Evolutionary conservation across 2,329 filamentous ascomycete genomes (phyloP), one percentile per base, ranked within the genome.

Genomic region (Fusarium proliferatum): DNA sequence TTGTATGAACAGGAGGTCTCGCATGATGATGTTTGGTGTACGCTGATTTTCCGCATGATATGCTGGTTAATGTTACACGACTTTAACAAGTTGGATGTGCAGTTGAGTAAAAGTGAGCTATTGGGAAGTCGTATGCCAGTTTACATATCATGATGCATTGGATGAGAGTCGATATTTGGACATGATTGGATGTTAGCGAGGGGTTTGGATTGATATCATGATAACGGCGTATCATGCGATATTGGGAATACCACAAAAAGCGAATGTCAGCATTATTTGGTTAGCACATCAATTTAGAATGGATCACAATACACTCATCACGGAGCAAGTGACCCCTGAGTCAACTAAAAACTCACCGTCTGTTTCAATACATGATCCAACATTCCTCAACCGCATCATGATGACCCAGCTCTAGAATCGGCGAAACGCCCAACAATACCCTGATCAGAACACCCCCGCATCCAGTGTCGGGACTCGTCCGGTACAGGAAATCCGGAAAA

Each of bases 11-110:
- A 79, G 56, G 61, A 69, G 9, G 79, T 78, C 17, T 77, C 77
- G n/a, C 79, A 82, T 48, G 82, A 84, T 48, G 82, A 84, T 12
- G 84, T 88, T n/a, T 89, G 88, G 88, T 87, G 86, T 72, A 86
- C 85, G 12, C 79, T 90, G 23, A 82, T 89, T 8, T 87, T 89
- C 69, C 81, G 88, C 33, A 90, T 89, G 88, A 81, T 89, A 30
- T 89, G 87, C 76, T 89, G 88, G 88, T 78, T 89, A 59, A 82
- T 87, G 79, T 79, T 90, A 68, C 88, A 90, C 73, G 87, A 90
- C 72, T 89, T 90, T 59, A 82, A 88, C 77, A 87, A 86, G 75
- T 82, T 84, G 66, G 88, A 90, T 62, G 81, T 86, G 15, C 87
- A 89, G 77, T 78, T 87, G 6, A 80, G 85, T 49, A 88, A 88